These are phyloP conservation scores for Boletus reticulatus DNA, from an alignment of 768 basidiomycete genomes.

Conservation along the genomic window DNA sequence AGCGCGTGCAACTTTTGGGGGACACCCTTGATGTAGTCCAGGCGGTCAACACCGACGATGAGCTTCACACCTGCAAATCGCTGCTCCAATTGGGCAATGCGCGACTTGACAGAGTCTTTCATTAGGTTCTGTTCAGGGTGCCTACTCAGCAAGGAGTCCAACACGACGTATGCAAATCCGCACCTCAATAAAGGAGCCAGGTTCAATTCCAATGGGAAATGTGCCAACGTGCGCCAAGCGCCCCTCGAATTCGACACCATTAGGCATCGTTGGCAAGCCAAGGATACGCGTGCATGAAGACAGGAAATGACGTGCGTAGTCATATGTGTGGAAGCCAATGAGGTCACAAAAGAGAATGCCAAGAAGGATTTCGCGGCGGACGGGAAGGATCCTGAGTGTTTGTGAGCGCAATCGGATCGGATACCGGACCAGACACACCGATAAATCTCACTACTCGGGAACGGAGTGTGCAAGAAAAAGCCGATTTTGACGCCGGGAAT, in stretches of 20 bases:
- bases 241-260: conserved; percentile 95
- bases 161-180: conserved; percentile 11
- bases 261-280: conserved; percentile 93
- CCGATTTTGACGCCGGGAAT: conserved; percentile 87
- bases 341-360: conserved; percentile 95
- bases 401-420: conserved; percentile 7
- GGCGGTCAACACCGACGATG: conserved; percentile 96
- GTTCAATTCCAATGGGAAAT: conserved; percentile 99
- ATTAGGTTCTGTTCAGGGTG: conserved; percentile 58
- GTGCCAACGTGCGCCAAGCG: conserved; percentile 96
- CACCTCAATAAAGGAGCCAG: conserved; percentile 84
- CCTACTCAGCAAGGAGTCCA: not conserved
- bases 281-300: conserved; percentile 98
- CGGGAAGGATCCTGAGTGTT: conserved; percentile 79
- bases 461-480: conserved; percentile 98
- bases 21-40: conserved; percentile 99
- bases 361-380: conserved; percentile 95
- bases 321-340: conserved; percentile 99
- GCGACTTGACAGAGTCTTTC: conserved; percentile 75
- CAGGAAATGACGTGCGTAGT: conserved; percentile 98
- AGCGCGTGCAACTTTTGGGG: conserved; percentile 97
- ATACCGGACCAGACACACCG: conserved; percentile 47
- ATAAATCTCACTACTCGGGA: conserved; percentile 97
- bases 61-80: conserved; percentile 94
- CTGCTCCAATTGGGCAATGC: conserved; percentile 79